Evolutionary conservation across 2,329 filamentous ascomycete genomes (phyloP), one percentile per base, ranked within the genome.

Genomic region (Bipolaris bicolor): DNA sequence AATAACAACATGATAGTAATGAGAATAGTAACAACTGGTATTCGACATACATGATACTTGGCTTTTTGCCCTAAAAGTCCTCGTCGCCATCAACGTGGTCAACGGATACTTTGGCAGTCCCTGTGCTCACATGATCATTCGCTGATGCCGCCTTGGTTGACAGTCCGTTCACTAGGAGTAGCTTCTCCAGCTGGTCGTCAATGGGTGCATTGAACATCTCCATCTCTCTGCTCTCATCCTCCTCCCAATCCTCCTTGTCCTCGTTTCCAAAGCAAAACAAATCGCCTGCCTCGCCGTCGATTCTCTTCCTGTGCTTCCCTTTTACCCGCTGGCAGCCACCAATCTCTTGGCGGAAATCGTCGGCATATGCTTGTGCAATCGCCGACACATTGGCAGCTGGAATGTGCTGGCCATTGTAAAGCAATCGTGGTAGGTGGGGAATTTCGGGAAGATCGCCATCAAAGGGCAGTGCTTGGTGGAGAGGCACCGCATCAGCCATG

Each of bases 191-290:
- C 13, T 24, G 44, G 33, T 55, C 56, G 3, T 60, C 51, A 22
- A 57, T 53, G 1, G 55, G 55, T 39, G 57, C 54, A 33, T 55
- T 40, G 33, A 45, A 57, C 48, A 47, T 40, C 15, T 50, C 64
- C 44, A 61, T 49, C 31, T 50, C 47, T 20, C 49, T 34, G 1
- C 33, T 36, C n/a, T 36, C 48, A 20, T 73, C 69, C 7, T 71
- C 65, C 41, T 69, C 69, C 67, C 70, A 75, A 11, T 73, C 73
- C 7, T 63, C 61, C 36, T 63, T 64, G 2, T 64, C 66, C 48
- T 75, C 76, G 13, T 78, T 76, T 24, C 76, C 72, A 48, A 80
- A 77, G 67, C 90, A 93, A 71, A 93, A 93, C 47, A 92, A 75
- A 69, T 91, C 88, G 29, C 78, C 76, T 1, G 85, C 80, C 37